Evolutionary conservation across 495 filamentous ascomycete species (phyloP).

Genomic region (Neurospora africana): DNA sequence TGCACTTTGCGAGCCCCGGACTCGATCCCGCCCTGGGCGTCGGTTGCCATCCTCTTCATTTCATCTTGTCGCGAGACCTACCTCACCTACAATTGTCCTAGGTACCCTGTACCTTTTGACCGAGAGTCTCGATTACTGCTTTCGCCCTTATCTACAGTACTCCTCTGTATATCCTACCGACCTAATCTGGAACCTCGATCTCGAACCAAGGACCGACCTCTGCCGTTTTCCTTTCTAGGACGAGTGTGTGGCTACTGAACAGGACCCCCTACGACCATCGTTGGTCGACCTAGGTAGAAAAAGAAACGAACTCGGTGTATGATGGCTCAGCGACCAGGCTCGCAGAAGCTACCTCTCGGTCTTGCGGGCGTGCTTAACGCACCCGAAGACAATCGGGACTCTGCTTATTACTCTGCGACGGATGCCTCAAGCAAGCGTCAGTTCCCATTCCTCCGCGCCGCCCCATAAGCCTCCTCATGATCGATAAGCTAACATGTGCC

Average conservation of each 20-base stretch:
- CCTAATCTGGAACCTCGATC: neutral
- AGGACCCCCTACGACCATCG: neutral
- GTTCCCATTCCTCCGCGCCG: slow-evolving; percentile 8
- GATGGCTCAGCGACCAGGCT: slow-evolving; percentile 28
- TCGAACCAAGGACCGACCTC: neutral
- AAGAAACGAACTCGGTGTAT: neutral
- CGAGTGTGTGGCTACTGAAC: neutral
- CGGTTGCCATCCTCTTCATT: neutral
- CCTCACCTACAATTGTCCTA: neutral
- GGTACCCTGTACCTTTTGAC: neutral
- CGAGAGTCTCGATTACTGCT: neutral
- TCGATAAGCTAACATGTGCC: neutral
- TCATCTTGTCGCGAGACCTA: neutral
- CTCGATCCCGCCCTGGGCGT: neutral
- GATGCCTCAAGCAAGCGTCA: slow-evolving; percentile 47
- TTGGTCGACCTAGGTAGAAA: neutral
- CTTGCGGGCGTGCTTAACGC: slow-evolving; percentile 40
- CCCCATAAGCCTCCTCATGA: neutral
- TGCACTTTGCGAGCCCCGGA: neutral
- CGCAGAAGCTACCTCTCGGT: slow-evolving; percentile 39
- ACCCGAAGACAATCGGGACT: slow-evolving; percentile 42
- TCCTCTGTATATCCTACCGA: neutral
- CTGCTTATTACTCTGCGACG: slow-evolving; percentile 44
- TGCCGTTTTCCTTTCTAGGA: neutral
- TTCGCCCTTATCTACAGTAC: neutral